A percentile compares a stretch with the other conserved stretches of the same genome.
These are phyloP conservation scores for Exophiala xenobiotica DNA, from an alignment of 2,329 filamentous ascomycete species.

Conservation along the genomic window DNA sequence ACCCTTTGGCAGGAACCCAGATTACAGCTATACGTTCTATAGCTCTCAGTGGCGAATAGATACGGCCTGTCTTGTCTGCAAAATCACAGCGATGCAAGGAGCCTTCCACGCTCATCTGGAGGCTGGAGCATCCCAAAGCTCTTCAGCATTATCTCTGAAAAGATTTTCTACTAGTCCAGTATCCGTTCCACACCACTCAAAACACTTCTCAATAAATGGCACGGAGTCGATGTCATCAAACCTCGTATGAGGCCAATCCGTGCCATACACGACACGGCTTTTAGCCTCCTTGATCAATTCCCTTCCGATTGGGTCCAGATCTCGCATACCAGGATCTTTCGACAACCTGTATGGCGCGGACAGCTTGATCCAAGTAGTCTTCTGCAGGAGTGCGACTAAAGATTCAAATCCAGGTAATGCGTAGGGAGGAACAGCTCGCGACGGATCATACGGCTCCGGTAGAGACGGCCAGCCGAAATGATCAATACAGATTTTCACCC, in stretches of 20 bases:
- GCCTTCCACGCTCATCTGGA: too few species aligned
- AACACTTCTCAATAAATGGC: slow-evolving; percentile 54
- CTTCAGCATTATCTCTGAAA: slow-evolving; percentile 57
- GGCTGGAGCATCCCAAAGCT: slow-evolving; percentile 44
- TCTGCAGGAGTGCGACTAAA: slow-evolving; percentile 48
- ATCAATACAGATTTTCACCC: slow-evolving; percentile 54
- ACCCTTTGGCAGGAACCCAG: too few species aligned
- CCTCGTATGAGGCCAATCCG: slow-evolving; percentile 65
- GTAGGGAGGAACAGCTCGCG: slow-evolving; percentile 42
- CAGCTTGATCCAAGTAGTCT: slow-evolving; percentile 56
- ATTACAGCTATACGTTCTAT: too few species aligned
- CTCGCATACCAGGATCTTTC: slow-evolving; percentile 43
- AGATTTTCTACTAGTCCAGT: slow-evolving; percentile 40
- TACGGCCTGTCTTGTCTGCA: too few species aligned
- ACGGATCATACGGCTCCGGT: slow-evolving; percentile 21
- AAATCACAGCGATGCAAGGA: too few species aligned
- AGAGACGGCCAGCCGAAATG: slow-evolving; percentile 57
- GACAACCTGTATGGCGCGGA: slow-evolving; percentile 60
- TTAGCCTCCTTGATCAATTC: slow-evolving; percentile 51
- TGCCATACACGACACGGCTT: slow-evolving; percentile 56
- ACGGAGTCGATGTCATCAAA: slow-evolving; percentile 58
- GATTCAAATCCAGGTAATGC: slow-evolving; percentile 51
- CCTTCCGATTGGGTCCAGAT: slow-evolving; percentile 50
- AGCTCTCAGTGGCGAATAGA: too few species aligned
- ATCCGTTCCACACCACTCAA: slow-evolving; percentile 49